Evolutionary conservation across 495 filamentous ascomycete species (phyloP), one percentile per base, ranked within the genome.

Genomic region (Xylaria telfairii): DNA sequence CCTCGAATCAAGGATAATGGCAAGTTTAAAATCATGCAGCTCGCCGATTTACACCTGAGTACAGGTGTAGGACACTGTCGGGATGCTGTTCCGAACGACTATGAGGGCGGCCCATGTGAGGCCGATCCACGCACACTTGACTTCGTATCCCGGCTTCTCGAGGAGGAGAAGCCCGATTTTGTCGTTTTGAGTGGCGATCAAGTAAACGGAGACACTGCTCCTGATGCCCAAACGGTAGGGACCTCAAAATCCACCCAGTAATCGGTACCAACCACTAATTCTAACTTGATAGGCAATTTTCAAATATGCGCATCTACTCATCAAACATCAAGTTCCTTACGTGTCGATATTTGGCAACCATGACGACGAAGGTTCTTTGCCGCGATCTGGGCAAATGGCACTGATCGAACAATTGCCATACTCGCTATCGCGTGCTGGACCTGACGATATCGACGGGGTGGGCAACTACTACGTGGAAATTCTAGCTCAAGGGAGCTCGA

Each of bases 301-400:
- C 85, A 99, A 99, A 81, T 93, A 94, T 71, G 94, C 93, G 21
- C 91, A 93, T 70, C 83, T 95, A 4, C 88, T 99, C 61, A 91
- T 95, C 71, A 88, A 93, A 76, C 93, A 91, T 77, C 92, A 92
- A 73, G 92, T 97, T 51, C 96, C 96, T 0, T 99, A 95, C 74
- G 95, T 94, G 46, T 89, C 91, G 59, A 98, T 99, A 66, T 97
- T 98, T 75, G 96, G 96, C 51, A 99, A 99, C 77, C 96, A 99
- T 80, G 96, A 99, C 77, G 94, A 98, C 78, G 95, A 98, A 84
- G 92, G 92, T 19, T 87, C 93, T 60, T 85, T 97, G 67, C 86
- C 89, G 28, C 91, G 96, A 28, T 81, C 85, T 5, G 88, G 88
- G 5, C 89, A 93, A 71, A 98, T 98, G 95, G 83, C 88, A 7